phyloP scores from a whole-genome alignment of 2,329 filamentous ascomycete genomes.

The Botrytis aclada region DNA sequence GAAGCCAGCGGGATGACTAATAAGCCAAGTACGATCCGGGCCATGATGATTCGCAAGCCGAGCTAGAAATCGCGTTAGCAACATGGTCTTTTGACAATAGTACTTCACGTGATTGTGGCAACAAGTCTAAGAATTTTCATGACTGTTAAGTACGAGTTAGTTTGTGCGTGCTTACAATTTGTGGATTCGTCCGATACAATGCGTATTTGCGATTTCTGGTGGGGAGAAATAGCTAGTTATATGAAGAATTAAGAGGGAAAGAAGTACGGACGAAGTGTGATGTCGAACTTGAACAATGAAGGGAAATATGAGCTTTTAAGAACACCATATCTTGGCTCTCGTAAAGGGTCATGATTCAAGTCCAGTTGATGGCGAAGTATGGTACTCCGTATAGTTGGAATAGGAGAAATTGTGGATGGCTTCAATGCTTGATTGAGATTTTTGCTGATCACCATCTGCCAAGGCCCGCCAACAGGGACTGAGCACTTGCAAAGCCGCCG shows the following conservation, averaged over 20 bases:
- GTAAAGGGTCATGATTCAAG: neutral
- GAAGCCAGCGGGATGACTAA: neutral
- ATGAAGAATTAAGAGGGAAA: neutral
- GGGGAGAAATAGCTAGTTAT: neutral
- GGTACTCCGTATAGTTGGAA: neutral
- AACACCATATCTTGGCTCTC: neutral
- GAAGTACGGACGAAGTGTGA: neutral
- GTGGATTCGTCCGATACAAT: constrained; percentile 8
- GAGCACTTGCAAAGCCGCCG: neutral
- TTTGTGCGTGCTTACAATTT: constrained; percentile 5
- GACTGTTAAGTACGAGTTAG: neutral
- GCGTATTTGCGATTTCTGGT: neutral
- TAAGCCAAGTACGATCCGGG: constrained; percentile 5
- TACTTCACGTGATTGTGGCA: neutral
- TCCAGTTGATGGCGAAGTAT: neutral
- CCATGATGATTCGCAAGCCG: neutral
- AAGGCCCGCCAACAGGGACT: neutral
- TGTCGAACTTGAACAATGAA: neutral
- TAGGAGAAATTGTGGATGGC: constrained; percentile 9
- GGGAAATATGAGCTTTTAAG: neutral
- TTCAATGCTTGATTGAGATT: neutral
- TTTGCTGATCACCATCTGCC: neutral
- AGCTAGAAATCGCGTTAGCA: constrained; percentile 3
- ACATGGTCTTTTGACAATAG: neutral
- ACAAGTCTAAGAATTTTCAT: neutral